A percentile compares a stretch with the other conserved stretches of the same genome.
These are phyloP conservation scores for Vitis hybrid DNA, from an alignment of 177 flowering plant species.

Conservation along the genomic window DNA sequence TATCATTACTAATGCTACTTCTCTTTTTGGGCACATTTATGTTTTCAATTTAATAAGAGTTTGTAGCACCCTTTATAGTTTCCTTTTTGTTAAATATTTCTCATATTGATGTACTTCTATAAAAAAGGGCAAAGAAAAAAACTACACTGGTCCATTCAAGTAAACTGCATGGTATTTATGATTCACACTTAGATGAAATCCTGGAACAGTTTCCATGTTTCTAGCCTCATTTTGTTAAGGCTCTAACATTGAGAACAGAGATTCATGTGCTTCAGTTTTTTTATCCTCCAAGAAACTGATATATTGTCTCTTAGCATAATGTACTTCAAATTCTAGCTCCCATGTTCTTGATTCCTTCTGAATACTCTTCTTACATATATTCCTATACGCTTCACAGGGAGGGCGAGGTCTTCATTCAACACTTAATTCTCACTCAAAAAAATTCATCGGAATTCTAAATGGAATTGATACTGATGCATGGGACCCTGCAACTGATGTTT, in stretches of 20 bases:
- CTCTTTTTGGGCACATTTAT: too few species aligned
- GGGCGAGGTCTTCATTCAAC: slow-evolving; percentile 83
- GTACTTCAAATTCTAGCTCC: background rate
- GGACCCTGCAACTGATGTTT: slow-evolving; percentile 81
- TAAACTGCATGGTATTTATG: background rate
- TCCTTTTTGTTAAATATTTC: too few species aligned
- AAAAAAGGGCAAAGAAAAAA: too few species aligned
- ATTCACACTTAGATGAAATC: background rate
- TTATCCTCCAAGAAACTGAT: too few species aligned
- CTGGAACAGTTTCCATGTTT: slow-evolving; percentile 1
- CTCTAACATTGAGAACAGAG: too few species aligned
- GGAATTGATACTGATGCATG: slow-evolving; percentile 93
- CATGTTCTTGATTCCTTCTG: background rate
- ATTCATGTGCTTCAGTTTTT: too few species aligned
- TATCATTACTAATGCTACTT: too few species aligned
- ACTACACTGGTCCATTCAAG: background rate
- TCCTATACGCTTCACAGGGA: slow-evolving; percentile 41
- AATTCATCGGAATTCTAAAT: slow-evolving; percentile 88
- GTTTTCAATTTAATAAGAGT: too few species aligned
- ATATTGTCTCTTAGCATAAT: too few species aligned
- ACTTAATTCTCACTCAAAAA: slow-evolving; percentile 69
- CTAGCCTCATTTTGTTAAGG: background rate
- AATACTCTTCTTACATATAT: background rate
- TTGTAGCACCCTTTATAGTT: too few species aligned
- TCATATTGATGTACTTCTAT: too few species aligned